These are phyloP conservation scores for Macrolepiota albuminosa DNA, from an alignment of 768 basidiomycete genomes.

Conservation along the genomic window DNA sequence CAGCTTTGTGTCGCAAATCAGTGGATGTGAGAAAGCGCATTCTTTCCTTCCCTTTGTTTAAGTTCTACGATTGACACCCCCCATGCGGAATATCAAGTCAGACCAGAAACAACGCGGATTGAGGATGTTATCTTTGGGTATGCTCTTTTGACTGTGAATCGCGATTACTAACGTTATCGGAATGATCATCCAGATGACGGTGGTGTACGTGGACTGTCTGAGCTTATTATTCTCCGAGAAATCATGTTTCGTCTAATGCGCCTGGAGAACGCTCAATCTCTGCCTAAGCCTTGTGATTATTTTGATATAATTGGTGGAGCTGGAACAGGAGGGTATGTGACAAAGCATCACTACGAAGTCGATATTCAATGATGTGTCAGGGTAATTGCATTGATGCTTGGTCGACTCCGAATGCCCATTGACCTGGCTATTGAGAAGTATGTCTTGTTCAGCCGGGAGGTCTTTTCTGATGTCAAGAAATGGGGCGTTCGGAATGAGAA, in stretches of 20 bases:
- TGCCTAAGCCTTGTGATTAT: too few species aligned
- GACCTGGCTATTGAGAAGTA: too few species aligned
- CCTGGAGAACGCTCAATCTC: background rate
- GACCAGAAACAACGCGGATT: background rate
- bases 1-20: background rate
- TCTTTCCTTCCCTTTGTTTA: background rate
- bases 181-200: background rate
- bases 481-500: background rate
- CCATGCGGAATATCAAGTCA: background rate
- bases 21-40: background rate
- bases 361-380: too few species aligned
- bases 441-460: too few species aligned
- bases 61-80: too few species aligned
- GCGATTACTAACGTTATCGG: background rate
- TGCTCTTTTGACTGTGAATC: too few species aligned
- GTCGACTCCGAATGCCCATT: too few species aligned
- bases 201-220: background rate
- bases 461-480: too few species aligned
- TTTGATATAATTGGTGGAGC: too few species aligned
- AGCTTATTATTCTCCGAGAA: background rate
- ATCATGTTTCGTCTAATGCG: background rate
- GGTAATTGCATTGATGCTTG: too few species aligned
- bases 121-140: too few species aligned
- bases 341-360: background rate
- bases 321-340: too few species aligned